Evolutionary conservation across 768 basidiomycete genomes (phyloP).

Genomic region (Tricholoma hemisulphureum): DNA sequence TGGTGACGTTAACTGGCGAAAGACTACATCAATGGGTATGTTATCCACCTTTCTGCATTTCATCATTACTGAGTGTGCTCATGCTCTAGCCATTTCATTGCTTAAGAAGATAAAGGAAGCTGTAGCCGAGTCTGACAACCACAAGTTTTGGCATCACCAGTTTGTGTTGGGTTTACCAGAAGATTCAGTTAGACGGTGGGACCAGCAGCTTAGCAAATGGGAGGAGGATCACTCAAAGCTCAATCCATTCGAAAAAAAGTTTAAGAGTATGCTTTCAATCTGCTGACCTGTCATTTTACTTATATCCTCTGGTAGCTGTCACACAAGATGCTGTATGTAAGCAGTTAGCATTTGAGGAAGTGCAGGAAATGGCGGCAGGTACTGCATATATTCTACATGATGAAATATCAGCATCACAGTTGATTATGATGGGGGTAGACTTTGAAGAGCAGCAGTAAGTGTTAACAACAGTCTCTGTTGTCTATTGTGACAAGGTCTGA

Average conservation of each 20-base stretch:
- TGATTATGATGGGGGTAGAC: conserved; percentile 10
- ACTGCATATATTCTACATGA: conserved; percentile 6
- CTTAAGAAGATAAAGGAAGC: conserved; percentile 1
- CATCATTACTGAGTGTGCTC: background rate
- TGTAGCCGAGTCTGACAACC: background rate
- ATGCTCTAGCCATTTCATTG: background rate
- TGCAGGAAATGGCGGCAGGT: background rate
- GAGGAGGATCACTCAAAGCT: background rate
- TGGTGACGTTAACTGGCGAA: background rate
- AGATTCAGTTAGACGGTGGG: background rate
- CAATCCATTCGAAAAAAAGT: conserved; percentile 3
- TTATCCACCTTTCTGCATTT: background rate
- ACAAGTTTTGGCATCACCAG: background rate
- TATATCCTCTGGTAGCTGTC: background rate
- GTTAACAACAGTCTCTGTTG: background rate
- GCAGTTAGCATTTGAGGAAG: conserved; percentile 2
- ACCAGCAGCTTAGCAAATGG: background rate
- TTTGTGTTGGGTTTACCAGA: background rate
- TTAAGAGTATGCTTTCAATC: conserved; percentile 1
- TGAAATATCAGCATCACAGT: conserved; percentile 2
- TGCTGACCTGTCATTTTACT: background rate
- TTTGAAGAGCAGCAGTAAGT: conserved; percentile 9
- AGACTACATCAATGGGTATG: background rate
- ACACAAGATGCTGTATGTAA: background rate
- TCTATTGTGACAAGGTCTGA: background rate